These are phyloP conservation scores for Bruguiera sexangula DNA, from an alignment of 345 rosid genomes.

Conservation along the genomic window DNA sequence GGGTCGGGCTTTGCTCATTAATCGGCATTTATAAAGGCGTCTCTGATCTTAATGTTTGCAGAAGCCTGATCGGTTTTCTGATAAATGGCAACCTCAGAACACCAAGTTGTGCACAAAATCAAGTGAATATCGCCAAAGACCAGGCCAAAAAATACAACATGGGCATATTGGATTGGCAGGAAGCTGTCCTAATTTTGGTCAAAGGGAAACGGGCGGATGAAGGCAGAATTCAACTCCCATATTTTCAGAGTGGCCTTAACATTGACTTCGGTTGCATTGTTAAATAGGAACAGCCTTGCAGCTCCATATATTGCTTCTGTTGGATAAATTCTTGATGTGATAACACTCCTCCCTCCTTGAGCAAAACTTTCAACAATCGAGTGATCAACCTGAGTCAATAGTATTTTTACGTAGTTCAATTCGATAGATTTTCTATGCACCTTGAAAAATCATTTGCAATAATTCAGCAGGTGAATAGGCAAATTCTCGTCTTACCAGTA, in stretches of 20 bases:
- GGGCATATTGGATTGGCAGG: too few species aligned
- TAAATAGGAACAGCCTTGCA: conserved; percentile 70
- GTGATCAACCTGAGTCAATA: conserved; percentile 68
- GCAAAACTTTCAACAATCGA: conserved; percentile 85
- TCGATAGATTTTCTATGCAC: too few species aligned
- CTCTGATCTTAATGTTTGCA: too few species aligned
- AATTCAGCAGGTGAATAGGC: neutral
- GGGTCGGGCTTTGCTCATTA: too few species aligned
- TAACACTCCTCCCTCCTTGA: conserved; percentile 81
- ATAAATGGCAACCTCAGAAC: too few species aligned
- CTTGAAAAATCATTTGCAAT: neutral
- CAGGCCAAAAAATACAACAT: too few species aligned
- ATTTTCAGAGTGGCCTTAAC: conserved; percentile 65
- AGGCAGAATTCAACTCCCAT: conserved; percentile 81
- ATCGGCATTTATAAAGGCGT: too few species aligned
- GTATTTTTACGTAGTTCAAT: too few species aligned
- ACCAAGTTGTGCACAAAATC: too few species aligned
- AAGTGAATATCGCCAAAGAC: too few species aligned
- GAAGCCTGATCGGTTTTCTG: too few species aligned
- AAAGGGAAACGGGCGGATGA: conserved; percentile 53
- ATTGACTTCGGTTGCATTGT: conserved; percentile 72
- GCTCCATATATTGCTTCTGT: conserved; percentile 83
- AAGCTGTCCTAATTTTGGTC: conserved; percentile 9
- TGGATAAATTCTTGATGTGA: conserved; percentile 81
- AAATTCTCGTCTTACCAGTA: conserved; percentile 46